Base-by-base conservation (phyloP, 768 basidiomycete genomes). In the Gymnopilus junonius region DNA sequence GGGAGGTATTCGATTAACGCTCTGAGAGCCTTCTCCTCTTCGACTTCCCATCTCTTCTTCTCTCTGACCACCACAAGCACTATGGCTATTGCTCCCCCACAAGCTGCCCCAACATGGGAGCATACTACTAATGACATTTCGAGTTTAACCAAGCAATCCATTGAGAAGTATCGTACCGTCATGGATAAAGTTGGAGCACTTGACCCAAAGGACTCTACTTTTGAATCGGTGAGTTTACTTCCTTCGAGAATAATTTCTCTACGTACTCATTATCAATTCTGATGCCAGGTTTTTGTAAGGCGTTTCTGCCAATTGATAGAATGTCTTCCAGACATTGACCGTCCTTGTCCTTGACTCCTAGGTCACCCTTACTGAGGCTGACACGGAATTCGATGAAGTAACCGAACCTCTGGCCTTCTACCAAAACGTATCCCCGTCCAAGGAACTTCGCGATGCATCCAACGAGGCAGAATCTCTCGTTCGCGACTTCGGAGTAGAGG, bases 401-500 rank as follows among this genome's bases (percentile, higher is more conserved):
- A 75, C 79, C 2, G 90, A 91, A 63, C 89, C 89, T 0, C 80
- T 93, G 20, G 75, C 81, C 0, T 95, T 96, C 76, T 91, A 94
- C 70, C 90, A 93, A 73, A 91, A 94, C 67, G 92, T 95, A 27
- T 90, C 92, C 27, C 79, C 87, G 1, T 79, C 82, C 59, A 88
- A 93, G 72, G 86, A 83, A 43, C 83, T 95, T n/a, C 85, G 94
- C 1, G 93, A 95, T 71, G 91, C 92, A 1, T 89, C 91, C 4
- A 92, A 87, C 59, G 83, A 84, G 40, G 89, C 90, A 2, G 91
- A 94, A 71, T 82, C 85, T n/a, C 78, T 86, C 32, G 77, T 88
- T 17, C 86, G 89, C 59, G 87, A 93, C 66, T 94, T 86, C 66
- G 79, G 79, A 25, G 91, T 94, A 58, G 91, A 95, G 70, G 80